Base-by-base conservation (phyloP, 2,329 filamentous ascomycete species). In the Aspergillus awamori region DNA sequence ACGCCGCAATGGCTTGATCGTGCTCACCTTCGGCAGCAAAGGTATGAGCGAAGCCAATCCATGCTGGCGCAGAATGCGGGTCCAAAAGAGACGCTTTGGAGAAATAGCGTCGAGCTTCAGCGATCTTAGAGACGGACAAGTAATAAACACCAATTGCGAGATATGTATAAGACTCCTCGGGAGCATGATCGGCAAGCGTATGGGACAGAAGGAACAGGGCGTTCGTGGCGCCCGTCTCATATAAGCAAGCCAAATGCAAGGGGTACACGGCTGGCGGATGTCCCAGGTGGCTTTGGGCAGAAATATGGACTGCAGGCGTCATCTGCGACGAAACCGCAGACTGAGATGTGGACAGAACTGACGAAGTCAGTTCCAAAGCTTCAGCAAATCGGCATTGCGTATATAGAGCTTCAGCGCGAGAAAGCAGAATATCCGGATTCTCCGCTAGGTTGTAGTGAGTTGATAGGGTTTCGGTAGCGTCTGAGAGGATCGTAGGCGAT, bases 41-140 rank as follows among this genome's bases (percentile, higher is more conserved):
- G 0, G 95, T 99, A 76, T 99, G 96, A 1, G 95, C 95, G 73
- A 99, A 99, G 1, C 96, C 95, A 66, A 99, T 98, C 95, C 95
- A 99, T 3, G 95, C 95, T 1, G 95, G 92, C 0, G 94, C 94
- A 70, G 97, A 99, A 79, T 98, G 94, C 6, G 94, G 91, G 72
- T 99, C 93, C 89, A 99, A 94, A 82, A 98, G 90, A 66, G 92
- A 96, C 4, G 96, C 91, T 78, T 99, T 99, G 71, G 92, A 96
- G 77, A 99, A 99, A 81, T 95, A 99, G 41, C 94, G 88, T 10
- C 95, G 88, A 8, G 96, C 93, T 78, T 99, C 95, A 3, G 95
- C 90, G 60, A 99, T 92, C 71, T 93, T 93, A 68, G 88, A 87
- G 57, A 93, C 97, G 15, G 89, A 84, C 65, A 98, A 88, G 77